Percentiles rank a stretch among this genome's conserved stretches.
Conservation (phyloP, 176 grass and related monocot genomes). For the Urochloa ruziziensis region DNA sequence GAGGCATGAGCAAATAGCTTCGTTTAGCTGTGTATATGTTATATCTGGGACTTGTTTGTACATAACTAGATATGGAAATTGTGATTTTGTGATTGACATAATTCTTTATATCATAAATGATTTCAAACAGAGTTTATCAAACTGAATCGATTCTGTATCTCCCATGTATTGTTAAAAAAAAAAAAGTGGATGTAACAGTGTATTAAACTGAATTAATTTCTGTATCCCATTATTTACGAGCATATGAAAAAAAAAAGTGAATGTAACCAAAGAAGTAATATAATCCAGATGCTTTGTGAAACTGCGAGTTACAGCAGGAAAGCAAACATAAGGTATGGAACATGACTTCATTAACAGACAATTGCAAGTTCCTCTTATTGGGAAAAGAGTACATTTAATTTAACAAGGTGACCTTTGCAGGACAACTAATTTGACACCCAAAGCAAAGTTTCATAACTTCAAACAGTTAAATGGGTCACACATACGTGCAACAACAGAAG, state of each 20-base stretch:
- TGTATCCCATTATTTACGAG: not conserved
- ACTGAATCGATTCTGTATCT: not conserved
- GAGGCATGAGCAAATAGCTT: conserved; percentile 11
- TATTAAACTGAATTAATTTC: not conserved
- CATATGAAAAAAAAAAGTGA: no score
- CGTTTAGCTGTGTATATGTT: not conserved
- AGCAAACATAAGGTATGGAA: not conserved
- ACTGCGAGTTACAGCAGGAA: not conserved
- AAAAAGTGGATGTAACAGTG: not conserved
- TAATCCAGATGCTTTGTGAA: not conserved
- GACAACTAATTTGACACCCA: not conserved
- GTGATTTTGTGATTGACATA: conserved; percentile 3
- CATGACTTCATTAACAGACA: not conserved
- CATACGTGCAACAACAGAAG: not conserved
- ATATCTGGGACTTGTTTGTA: not conserved
- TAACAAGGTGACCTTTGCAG: conserved; percentile 1
- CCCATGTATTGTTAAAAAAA: not conserved
- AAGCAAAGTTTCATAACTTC: not conserved
- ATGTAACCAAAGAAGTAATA: not conserved
- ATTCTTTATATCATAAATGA: conserved; percentile 16
- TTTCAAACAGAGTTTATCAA: not conserved
- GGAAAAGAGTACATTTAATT: not conserved
- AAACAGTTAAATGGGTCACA: not conserved
- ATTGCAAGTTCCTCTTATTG: not conserved
- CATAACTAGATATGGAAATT: not conserved